phyloP scores from a whole-genome alignment of 2,329 filamentous ascomycete species.

The Neocucurbitaria cava region DNA sequence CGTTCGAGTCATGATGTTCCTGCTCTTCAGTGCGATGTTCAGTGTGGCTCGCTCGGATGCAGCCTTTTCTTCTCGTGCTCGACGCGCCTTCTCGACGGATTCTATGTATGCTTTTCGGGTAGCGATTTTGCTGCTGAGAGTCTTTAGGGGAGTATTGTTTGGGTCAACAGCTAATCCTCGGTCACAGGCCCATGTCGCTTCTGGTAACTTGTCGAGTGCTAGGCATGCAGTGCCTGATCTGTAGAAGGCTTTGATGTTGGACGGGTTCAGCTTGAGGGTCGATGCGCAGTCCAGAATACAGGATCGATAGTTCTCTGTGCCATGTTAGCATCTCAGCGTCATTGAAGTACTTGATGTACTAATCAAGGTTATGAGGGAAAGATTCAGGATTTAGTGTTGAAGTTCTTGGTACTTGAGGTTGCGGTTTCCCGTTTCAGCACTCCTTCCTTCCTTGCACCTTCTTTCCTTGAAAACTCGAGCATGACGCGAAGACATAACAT shows the following conservation, averaged over 20 bases:
- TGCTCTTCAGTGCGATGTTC: slow-evolving; percentile 63
- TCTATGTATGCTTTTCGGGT: slow-evolving; percentile 64
- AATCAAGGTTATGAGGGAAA: background rate
- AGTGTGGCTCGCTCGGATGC: slow-evolving; percentile 65
- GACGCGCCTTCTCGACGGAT: slow-evolving; percentile 63
- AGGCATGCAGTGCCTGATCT: slow-evolving; percentile 81
- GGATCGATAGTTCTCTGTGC: slow-evolving; percentile 79
- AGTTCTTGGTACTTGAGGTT: background rate
- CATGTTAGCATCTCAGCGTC: background rate
- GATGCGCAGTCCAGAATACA: slow-evolving; percentile 85
- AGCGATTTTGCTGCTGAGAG: slow-evolving; percentile 68
- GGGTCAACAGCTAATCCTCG: slow-evolving; percentile 77
- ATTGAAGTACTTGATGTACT: slow-evolving; percentile 6
- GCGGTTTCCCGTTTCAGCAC: no score
- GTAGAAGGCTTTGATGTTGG: slow-evolving; percentile 90
- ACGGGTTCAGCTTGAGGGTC: slow-evolving; percentile 77
- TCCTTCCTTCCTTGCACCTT: background rate
- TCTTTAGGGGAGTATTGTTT: slow-evolving; percentile 70
- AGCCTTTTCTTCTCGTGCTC: slow-evolving; percentile 61
- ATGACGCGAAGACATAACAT: background rate
- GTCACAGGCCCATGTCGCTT: slow-evolving; percentile 80
- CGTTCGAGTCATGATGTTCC: slow-evolving; percentile 71
- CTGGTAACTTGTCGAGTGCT: slow-evolving; percentile 76
- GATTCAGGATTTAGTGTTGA: background rate
- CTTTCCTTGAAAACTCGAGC: background rate